Conservation (phyloP, 139 green algal genomes). For the Zygnema circumcarinatum region DNA sequence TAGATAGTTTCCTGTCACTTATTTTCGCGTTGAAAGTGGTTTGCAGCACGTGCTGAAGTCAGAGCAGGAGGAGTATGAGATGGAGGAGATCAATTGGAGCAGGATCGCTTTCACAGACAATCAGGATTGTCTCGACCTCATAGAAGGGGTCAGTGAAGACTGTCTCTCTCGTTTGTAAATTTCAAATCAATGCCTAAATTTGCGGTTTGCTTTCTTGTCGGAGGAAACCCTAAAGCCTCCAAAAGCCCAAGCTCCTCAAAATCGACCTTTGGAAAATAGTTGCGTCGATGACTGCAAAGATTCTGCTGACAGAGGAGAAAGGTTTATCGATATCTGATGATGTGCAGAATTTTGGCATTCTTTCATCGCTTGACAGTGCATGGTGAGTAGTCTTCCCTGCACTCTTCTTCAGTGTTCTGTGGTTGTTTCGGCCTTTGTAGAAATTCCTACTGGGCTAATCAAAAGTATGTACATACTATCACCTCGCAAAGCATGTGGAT, state of each 20-base stretch:
- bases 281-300: background rate
- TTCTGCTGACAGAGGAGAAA: too few relatives aligned
- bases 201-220: background rate
- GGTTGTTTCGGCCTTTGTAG: too few relatives aligned
- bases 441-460: too few relatives aligned
- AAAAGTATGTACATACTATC: too few relatives aligned
- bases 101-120: conserved; percentile 99
- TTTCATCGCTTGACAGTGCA: too few relatives aligned
- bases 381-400: too few relatives aligned
- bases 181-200: background rate
- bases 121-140: conserved; percentile 94
- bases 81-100: conserved; percentile 95
- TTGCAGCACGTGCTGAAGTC: conserved; percentile 71
- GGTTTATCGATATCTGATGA: too few relatives aligned
- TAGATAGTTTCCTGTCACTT: too few relatives aligned
- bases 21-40: too few relatives aligned
- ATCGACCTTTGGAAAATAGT: background rate
- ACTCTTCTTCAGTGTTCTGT: too few relatives aligned
- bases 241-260: background rate
- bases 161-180: background rate
- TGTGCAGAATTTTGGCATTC: too few relatives aligned
- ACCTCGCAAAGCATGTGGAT: conserved; percentile 10
- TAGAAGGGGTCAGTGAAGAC: conserved; percentile 67
- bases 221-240: background rate
- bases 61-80: conserved; percentile 98